Conservation (phyloP, 1,139 yeast species). For the Arxiozyma slooffiae region DNA sequence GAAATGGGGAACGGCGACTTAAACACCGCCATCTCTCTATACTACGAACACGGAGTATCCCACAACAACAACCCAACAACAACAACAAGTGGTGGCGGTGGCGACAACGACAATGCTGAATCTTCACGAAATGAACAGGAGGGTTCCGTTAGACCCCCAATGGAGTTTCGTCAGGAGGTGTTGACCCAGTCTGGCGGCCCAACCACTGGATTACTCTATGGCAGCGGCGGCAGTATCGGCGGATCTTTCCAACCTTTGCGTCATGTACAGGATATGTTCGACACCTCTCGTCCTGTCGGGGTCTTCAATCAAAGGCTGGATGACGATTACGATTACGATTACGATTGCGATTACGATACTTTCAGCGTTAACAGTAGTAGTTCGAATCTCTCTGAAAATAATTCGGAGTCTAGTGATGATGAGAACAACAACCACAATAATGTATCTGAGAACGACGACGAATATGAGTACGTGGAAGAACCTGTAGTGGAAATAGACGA, state of each 20-base stretch:
- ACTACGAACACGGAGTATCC: constrained; percentile 58
- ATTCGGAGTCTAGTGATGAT: not conserved
- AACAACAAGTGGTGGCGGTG: constrained; percentile 19
- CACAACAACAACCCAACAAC: constrained; percentile 6
- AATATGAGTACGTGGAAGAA: constrained; percentile 29
- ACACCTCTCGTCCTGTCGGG: constrained; percentile 34
- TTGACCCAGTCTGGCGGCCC: constrained; percentile 39
- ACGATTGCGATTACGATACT: constrained; percentile 4
- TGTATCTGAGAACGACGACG: constrained; percentile 18
- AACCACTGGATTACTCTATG: constrained; percentile 30
- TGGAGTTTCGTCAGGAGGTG: constrained; percentile 74
- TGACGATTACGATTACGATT: constrained; percentile 17
- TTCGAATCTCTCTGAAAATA: constrained; percentile 7
- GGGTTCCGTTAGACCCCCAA: constrained; percentile 65
- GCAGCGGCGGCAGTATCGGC: constrained; percentile 34
- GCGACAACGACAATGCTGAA: constrained; percentile 56
- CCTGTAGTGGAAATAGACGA: constrained; percentile 29
- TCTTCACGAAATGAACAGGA: constrained; percentile 60
- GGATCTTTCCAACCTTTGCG: constrained; percentile 28
- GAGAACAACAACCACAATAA: too few relatives aligned
- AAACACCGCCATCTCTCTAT: constrained; percentile 79
- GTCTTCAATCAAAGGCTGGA: constrained; percentile 43
- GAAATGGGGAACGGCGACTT: constrained; percentile 71
- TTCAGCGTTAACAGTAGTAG: constrained; percentile 13
- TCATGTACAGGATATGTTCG: constrained; percentile 33